Percentiles rank a stretch among this genome's conserved stretches.
These are phyloP conservation scores for Encephalitozoon intestinalis DNA, from an alignment of 371 early-diverging fungal genomes.

Conservation along the genomic window DNA sequence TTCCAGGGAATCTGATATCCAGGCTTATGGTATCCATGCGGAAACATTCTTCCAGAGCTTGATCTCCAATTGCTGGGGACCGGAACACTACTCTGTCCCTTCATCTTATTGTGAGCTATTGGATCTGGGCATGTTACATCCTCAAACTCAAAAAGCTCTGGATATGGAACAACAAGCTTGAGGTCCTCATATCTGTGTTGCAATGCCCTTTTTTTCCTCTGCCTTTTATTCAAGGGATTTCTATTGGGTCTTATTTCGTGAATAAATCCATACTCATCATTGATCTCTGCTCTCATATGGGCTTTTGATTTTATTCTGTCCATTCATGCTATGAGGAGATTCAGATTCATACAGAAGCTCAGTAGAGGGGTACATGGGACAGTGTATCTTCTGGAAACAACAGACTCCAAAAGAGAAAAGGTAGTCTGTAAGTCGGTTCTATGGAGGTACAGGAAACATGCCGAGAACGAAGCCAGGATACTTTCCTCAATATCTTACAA, in stretches of 20 bases:
- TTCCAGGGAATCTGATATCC: constrained; percentile 80
- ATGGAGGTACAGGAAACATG: constrained; percentile 40
- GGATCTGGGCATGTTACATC: constrained; percentile 87
- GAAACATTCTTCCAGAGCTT: constrained; percentile 74
- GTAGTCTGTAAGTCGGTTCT: constrained; percentile 53
- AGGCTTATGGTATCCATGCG: constrained; percentile 82
- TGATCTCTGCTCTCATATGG: background rate
- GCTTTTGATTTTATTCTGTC: background rate
- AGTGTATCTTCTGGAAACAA: constrained; percentile 43
- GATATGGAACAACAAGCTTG: constrained; percentile 74
- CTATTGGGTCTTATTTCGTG: background rate
- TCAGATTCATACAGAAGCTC: constrained; percentile 52
- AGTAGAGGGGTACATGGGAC: constrained; percentile 58
- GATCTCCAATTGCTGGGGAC: constrained; percentile 85
- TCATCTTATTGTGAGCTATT: constrained; percentile 73
- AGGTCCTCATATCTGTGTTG: constrained; percentile 45
- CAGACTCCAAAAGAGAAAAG: background rate
- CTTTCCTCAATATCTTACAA: constrained; percentile 76
- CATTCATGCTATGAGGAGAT: constrained; percentile 43
- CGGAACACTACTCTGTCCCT: constrained; percentile 76
- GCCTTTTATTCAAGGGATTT: constrained; percentile 7
- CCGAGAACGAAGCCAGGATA: constrained; percentile 73
- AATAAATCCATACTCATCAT: background rate
- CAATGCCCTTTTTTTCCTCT: background rate
- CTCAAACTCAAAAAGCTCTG: constrained; percentile 74